Base-by-base conservation (phyloP, 73 alveolate genomes). In the Stentor coeruleus region DNA sequence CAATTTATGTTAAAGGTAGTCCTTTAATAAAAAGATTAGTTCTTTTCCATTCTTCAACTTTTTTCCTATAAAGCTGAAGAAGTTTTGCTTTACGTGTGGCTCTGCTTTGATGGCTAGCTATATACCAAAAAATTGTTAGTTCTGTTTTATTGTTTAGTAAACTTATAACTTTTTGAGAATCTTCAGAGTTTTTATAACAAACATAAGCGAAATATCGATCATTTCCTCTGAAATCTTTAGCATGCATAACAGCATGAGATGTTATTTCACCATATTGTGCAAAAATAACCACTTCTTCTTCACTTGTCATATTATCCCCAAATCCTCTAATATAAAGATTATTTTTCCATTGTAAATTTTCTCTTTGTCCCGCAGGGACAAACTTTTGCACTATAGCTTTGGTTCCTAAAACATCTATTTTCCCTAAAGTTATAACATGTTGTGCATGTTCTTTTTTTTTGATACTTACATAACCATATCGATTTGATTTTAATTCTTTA, bases 241-340 rank as follows among this genome's bases (percentile, higher is more conserved):
- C 15, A n/a, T 57, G 15, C 15, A 57, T 57, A 31, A 57, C 73
- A 57, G 73, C 73, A 20, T n/a, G 28, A 57, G 73, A 57, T 2
- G 73, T 57, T 0, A 57, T 31, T 57, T 57, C 73, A 20, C 73
- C 73, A 57, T 57, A 57, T 31, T 57, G 73, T 31, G 73, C 15
- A 57, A 57, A 57, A 20, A 20, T 57, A 20, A 20, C 73, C 28
- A 20, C 28, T 57, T 20, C 15, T 57, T 57, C 28, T 57, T 57
- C 73, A 57, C 28, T 57, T n/a, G 73, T 57, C 73, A 57, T 57
- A 20, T 57, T 31, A 57, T n/a, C 73, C 73, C 73, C 73, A 57
- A 57, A 57, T 2, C 73, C 73, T 57, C 73, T 57, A 31, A 57
- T 31, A 57, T 57, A 57, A n/a, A 57, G 28, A 31, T 57, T 57